phyloP scores from a whole-genome alignment of 768 basidiomycete species.

The Tricholoma sp. region DNA sequence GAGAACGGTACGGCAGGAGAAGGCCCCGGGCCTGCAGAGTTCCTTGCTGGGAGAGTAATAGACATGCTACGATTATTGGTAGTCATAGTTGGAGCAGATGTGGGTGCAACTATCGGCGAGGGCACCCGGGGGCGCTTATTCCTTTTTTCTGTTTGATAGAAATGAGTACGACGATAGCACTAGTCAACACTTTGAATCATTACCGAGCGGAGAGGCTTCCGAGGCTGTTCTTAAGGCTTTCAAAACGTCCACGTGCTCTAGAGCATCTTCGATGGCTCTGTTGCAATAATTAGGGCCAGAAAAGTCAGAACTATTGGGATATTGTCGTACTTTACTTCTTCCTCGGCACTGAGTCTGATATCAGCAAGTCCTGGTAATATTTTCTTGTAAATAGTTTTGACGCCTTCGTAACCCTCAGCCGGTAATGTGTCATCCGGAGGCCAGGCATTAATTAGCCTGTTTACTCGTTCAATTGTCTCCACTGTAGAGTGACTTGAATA shows the following conservation, averaged over 20 bases:
- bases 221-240: slow-evolving; percentile 72
- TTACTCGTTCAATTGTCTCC: slow-evolving; percentile 68
- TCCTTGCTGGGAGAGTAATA: slow-evolving; percentile 52
- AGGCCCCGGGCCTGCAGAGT: slow-evolving; percentile 59
- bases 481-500: slow-evolving; percentile 43
- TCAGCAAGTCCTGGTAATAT: slow-evolving; percentile 58
- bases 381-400: slow-evolving; percentile 61
- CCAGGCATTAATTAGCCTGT: slow-evolving; percentile 68
- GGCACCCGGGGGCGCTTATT: slow-evolving; percentile 69
- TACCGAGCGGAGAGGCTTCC: slow-evolving; percentile 56
- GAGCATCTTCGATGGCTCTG: slow-evolving; percentile 67
- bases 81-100: slow-evolving; percentile 28
- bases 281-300: slow-evolving; percentile 3
- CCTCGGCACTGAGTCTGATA: slow-evolving; percentile 51
- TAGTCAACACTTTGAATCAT: slow-evolving; percentile 1
- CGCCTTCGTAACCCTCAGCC: slow-evolving; percentile 59
- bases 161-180: neutral
- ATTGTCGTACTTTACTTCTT: slow-evolving; percentile 53
- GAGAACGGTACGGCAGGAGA: slow-evolving; percentile 44
- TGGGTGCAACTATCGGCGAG: slow-evolving; percentile 60
- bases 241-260: slow-evolving; percentile 65
- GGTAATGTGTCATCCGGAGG: slow-evolving; percentile 65
- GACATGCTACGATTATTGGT: slow-evolving; percentile 42
- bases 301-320: neutral
- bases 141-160: slow-evolving; percentile 53